These are phyloP conservation scores for Amniculicola lignicola DNA, from an alignment of 495 filamentous ascomycete species.

Conservation along the genomic window DNA sequence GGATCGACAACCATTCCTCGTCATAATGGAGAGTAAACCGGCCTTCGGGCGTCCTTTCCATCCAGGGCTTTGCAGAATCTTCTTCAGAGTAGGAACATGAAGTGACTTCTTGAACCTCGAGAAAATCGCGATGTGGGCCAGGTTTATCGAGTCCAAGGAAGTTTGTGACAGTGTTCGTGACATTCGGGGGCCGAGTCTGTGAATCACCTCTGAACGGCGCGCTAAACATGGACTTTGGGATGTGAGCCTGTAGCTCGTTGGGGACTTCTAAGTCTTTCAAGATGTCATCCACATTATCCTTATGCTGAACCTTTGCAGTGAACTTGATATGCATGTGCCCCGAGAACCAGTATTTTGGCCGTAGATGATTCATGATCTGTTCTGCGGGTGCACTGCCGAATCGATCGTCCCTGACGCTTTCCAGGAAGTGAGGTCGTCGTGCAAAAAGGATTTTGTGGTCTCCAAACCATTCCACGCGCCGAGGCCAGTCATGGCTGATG, in stretches of 20 bases:
- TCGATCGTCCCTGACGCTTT: slow-evolving; percentile 65
- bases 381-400: slow-evolving; percentile 74
- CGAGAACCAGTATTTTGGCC: slow-evolving; percentile 85
- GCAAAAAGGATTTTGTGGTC: slow-evolving; percentile 59
- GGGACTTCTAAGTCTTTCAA: not conserved
- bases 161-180: slow-evolving; percentile 66
- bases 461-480: slow-evolving; percentile 69
- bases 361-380: slow-evolving; percentile 71
- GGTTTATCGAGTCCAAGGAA: slow-evolving; percentile 92
- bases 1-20: slow-evolving; percentile 89
- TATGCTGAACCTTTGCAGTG: slow-evolving; percentile 65
- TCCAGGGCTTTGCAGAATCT: not conserved
- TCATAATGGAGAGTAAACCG: slow-evolving; percentile 67
- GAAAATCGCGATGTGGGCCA: slow-evolving; percentile 66
- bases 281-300: slow-evolving; percentile 19
- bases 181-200: slow-evolving; percentile 42
- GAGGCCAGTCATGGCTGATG: slow-evolving; percentile 92
- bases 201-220: slow-evolving; percentile 30
- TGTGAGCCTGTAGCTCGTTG: slow-evolving; percentile 43
- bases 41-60: slow-evolving; percentile 13
- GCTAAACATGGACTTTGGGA: slow-evolving; percentile 61
- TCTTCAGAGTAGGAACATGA: slow-evolving; percentile 31
- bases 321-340: slow-evolving; percentile 89
- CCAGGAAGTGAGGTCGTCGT: slow-evolving; percentile 65
- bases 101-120: slow-evolving; percentile 65